Conservation (phyloP, 257 asterid species). For the Linaria vulgaris region DNA sequence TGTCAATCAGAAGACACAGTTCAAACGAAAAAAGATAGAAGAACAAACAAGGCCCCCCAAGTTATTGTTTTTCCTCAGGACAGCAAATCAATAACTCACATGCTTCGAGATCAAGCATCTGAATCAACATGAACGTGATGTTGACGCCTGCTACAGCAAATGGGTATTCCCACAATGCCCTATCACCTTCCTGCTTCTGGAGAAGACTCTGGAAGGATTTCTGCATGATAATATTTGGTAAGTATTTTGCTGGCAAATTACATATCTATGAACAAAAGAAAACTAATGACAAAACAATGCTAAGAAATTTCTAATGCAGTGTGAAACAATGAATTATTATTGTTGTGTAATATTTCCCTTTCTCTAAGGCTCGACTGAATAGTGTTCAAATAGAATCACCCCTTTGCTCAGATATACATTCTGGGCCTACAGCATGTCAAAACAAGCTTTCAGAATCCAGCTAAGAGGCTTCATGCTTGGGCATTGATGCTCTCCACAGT, state of each 20-base stretch:
- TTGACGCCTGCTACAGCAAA: conserved; percentile 99
- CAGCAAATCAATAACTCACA: conserved; percentile 38
- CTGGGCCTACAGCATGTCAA: conserved; percentile 16
- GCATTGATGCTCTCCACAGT: background rate
- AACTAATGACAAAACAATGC: background rate
- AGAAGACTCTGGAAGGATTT: conserved; percentile 98
- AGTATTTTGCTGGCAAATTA: conserved; percentile 5
- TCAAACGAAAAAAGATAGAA: too few species aligned
- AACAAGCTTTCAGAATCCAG: conserved; percentile 3
- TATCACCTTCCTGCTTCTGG: conserved; percentile 88
- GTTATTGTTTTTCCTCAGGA: conserved; percentile 7
- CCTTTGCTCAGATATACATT: conserved; percentile 1
- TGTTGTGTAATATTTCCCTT: background rate
- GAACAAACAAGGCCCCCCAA: too few species aligned
- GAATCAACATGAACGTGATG: conserved; percentile 97
- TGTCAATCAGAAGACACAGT: too few species aligned
- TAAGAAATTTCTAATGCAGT: background rate
- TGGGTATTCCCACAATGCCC: conserved; percentile 98
- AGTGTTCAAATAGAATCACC: background rate
- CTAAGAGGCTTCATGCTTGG: background rate
- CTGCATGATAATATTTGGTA: conserved; percentile 39
- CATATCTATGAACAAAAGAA: too few species aligned
- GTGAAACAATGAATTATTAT: conserved; percentile 17
- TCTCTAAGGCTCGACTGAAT: background rate
- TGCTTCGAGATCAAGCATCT: conserved; percentile 99